A percentile compares a stretch with the other conserved stretches of the same genome.
Conservation (phyloP, 108 stramenopile species). For the Cyclotella baltica region DNA sequence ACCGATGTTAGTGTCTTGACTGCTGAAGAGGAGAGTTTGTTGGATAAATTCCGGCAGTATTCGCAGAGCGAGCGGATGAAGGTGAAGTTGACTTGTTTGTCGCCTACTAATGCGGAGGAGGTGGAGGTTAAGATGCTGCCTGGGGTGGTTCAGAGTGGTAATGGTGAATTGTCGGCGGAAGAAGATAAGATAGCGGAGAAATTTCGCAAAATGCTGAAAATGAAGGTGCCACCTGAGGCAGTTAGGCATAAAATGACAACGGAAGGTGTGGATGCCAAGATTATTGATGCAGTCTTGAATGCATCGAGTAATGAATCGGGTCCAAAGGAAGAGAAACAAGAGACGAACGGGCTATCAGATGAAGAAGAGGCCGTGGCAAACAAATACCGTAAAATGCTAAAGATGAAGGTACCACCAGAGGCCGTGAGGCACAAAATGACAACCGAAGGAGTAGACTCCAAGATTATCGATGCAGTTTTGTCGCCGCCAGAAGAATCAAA, state of each 20-base stretch:
- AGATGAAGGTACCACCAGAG: constrained; percentile 44
- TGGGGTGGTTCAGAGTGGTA: too few species aligned
- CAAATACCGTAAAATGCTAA: constrained; percentile 68
- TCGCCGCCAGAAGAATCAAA: background rate
- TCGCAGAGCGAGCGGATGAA: constrained; percentile 40
- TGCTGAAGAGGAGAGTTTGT: constrained; percentile 37
- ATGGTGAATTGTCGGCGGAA: too few species aligned
- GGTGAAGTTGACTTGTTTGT: constrained; percentile 37
- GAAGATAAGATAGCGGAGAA: constrained; percentile 26
- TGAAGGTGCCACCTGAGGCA: constrained; percentile 78
- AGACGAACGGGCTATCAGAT: background rate
- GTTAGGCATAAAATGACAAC: constrained; percentile 78
- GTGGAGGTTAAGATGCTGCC: constrained; percentile 36
- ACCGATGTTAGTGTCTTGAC: constrained; percentile 17
- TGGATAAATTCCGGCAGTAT: constrained; percentile 39
- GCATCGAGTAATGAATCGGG: background rate
- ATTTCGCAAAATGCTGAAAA: constrained; percentile 81
- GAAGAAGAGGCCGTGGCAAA: constrained; percentile 46
- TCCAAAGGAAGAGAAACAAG: background rate
- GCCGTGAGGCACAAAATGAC: constrained; percentile 74
- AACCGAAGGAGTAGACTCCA: constrained; percentile 64
- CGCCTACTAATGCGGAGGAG: constrained; percentile 32
- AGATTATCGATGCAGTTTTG: constrained; percentile 59
- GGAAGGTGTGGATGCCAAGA: constrained; percentile 70
- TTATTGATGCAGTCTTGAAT: constrained; percentile 52